Conservation (phyloP, 139 green algal genomes). For the Coelastrella sp. region DNA sequence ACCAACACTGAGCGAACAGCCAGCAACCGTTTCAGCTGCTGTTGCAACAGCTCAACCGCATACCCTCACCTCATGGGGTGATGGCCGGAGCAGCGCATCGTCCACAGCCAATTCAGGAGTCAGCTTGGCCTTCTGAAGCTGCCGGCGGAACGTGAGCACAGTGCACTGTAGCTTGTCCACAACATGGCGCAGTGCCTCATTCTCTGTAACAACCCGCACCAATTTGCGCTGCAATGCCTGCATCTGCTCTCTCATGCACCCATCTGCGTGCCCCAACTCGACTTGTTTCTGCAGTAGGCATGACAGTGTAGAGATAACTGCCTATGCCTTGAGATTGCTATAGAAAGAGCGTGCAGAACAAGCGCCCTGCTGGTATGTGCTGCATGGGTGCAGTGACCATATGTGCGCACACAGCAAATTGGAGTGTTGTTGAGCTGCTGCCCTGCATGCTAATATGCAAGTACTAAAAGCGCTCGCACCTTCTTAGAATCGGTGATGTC, state of each 20-base stretch:
- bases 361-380: neutral
- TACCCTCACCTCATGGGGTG: conserved; percentile 33
- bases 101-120: conserved; percentile 11
- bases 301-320: neutral
- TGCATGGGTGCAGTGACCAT: neutral
- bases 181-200: conserved; percentile 46
- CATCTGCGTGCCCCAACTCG: neutral
- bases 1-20: too few species aligned
- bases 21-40: too few species aligned
- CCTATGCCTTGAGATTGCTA: too few species aligned
- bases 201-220: conserved; percentile 42
- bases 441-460: too few species aligned
- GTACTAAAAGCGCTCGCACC: neutral
- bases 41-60: neutral
- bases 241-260: conserved; percentile 38
- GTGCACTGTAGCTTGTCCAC: conserved; percentile 46
- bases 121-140: conserved; percentile 31
- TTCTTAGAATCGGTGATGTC: conserved; percentile 45
- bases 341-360: too few species aligned
- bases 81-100: conserved; percentile 25
- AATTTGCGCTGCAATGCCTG: conserved; percentile 48
- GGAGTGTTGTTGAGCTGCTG: too few species aligned
- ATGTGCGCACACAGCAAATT: too few species aligned
- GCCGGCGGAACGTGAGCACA: conserved; percentile 37
- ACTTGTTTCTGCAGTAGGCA: conserved; percentile 6